Percentiles rank a stretch among this genome's conserved stretches.
phyloP scores from a whole-genome alignment of 2,329 filamentous ascomycete genomes.

The Penicillium psychrosexuale region DNA sequence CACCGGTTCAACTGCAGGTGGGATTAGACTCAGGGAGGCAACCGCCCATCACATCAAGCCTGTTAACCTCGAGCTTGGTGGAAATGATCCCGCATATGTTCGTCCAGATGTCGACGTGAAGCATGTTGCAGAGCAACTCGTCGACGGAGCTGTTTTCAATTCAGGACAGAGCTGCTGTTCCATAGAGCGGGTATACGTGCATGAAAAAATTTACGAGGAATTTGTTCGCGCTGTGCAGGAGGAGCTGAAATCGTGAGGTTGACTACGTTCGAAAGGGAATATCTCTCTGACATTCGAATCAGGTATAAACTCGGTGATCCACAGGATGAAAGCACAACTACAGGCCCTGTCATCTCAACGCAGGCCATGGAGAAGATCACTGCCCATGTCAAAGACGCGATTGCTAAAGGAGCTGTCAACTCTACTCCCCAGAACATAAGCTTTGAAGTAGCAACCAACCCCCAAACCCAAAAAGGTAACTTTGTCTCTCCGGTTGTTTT shows the following conservation, averaged over 20 bases:
- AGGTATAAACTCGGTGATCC: constrained; percentile 63
- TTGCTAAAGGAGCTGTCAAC: constrained; percentile 76
- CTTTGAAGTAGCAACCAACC: constrained; percentile 53
- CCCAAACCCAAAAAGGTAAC: constrained; percentile 65
- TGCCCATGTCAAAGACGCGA: constrained; percentile 73
- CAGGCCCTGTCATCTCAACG: constrained; percentile 82
- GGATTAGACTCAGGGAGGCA: constrained; percentile 75
- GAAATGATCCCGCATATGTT: constrained; percentile 88
- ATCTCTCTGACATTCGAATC: neutral
- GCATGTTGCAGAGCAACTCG: constrained; percentile 87
- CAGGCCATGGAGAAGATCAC: constrained; percentile 70
- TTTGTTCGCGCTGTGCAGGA: constrained; percentile 75
- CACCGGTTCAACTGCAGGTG: constrained; percentile 83
- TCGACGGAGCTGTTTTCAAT: constrained; percentile 89
- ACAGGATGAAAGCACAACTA: constrained; percentile 66
- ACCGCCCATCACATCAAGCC: constrained; percentile 76
- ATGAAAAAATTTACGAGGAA: constrained; percentile 75
- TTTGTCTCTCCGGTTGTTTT: constrained; percentile 80
- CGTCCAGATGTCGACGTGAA: constrained; percentile 76
- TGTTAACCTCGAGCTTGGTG: constrained; percentile 83
- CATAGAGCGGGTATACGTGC: constrained; percentile 82
- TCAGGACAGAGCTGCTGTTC: constrained; percentile 94
- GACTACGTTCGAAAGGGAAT: neutral
- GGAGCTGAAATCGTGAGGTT: constrained; percentile 62
- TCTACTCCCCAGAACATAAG: constrained; percentile 72